phyloP scores from a whole-genome alignment of 177 flowering plant species.

The Vitis hybrid region DNA sequence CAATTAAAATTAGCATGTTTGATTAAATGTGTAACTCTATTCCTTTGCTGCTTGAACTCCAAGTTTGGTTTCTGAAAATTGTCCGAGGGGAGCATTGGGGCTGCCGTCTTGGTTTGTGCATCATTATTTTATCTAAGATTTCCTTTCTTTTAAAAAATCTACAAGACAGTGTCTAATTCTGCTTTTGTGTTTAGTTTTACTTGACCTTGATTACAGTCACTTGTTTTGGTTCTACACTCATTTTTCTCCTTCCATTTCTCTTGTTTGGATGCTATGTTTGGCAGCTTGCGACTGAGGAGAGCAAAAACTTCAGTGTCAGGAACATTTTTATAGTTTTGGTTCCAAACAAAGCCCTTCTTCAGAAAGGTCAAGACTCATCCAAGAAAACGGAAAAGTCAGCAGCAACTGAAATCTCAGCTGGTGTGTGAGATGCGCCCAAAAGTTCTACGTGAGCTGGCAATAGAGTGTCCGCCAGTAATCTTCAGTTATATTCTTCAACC shows the following conservation, averaged over 20 bases:
- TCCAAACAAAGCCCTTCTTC: slow-evolving; percentile 66
- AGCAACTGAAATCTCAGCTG: slow-evolving; percentile 53
- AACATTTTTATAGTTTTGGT: slow-evolving; percentile 63
- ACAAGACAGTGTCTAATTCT: neutral
- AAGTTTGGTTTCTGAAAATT: too few species aligned
- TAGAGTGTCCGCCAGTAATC: slow-evolving; percentile 1
- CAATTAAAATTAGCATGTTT: too few species aligned
- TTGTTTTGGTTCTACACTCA: neutral
- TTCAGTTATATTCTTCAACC: slow-evolving; percentile 12
- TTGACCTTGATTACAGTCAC: neutral
- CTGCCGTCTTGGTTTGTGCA: too few species aligned
- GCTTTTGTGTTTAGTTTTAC: neutral
- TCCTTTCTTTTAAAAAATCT: too few species aligned
- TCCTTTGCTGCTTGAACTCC: too few species aligned
- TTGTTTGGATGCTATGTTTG: slow-evolving; percentile 10
- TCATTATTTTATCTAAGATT: too few species aligned
- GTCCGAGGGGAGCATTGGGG: neutral
- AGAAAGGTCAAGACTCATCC: slow-evolving; percentile 64
- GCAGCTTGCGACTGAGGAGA: slow-evolving; percentile 86
- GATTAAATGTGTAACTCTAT: too few species aligned
- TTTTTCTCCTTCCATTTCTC: neutral
- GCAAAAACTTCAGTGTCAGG: slow-evolving; percentile 67
- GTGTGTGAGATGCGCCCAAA: slow-evolving; percentile 27
- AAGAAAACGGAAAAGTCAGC: slow-evolving; percentile 61
- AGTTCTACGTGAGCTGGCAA: too few species aligned